Base-by-base conservation (phyloP, 2,329 filamentous ascomycete genomes). In the Aureobasidium sp. region DNA sequence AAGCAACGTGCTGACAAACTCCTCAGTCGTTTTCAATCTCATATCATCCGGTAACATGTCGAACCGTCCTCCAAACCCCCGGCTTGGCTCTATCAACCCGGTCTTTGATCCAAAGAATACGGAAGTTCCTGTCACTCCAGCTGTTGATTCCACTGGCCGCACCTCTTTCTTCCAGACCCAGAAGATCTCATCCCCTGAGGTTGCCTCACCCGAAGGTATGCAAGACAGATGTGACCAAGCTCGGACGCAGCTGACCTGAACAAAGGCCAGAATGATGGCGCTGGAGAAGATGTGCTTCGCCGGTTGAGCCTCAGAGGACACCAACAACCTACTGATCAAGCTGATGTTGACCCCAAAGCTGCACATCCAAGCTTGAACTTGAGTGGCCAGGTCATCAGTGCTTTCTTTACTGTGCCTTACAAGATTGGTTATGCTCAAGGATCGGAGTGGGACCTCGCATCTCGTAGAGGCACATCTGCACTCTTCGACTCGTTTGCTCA, bases 401-500 rank as follows among this genome's bases (percentile, higher is more conserved):
- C 79, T 19, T 77, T 79, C 11, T 82, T 83, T 59, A 79, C 78
- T 58, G 77, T 85, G 21, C 82, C 82, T 2, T 83, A 83, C 68
- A 79, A 76, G 58, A 66, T 84, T 35, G 70, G 71, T 21, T 78
- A 77, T 59, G 71, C 73, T 29, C 66, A 73, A 40, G 74, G 75
- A 14, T 71, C 72, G 19, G 74, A 80, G 57, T 84, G 80, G 80
- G 81, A 87, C 65, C 73, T 96, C 53, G 82, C 81, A 61, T 76
- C 83, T 56, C 86, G 90, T 22, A 85, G 86, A 56, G 91, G 91
- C 53, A 91, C 90, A 55, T 96, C 91, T 11, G 90, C 91, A 14
- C 79, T 97, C 29, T 94, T 94, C 70, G 90, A 96, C 68, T 90
- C 90, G 8, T 90, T 97, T 64, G 81, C 85, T 53, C 85, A 94